Evolutionary conservation across 345 rosid species (phyloP).

Genomic region (Cardiospermum halicacabum): DNA sequence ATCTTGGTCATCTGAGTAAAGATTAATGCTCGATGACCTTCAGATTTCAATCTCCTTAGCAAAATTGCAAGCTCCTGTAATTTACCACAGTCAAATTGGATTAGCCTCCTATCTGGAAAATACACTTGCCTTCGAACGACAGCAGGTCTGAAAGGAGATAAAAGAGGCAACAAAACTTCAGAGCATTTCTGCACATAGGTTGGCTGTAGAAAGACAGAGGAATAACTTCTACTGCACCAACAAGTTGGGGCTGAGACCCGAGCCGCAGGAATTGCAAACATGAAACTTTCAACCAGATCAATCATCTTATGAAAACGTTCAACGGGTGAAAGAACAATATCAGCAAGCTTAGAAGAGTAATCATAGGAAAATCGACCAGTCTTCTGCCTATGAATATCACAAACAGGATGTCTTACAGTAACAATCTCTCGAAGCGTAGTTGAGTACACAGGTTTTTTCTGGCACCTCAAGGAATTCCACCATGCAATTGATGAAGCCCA

Average conservation of each 20-base stretch:
- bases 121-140: slow-evolving; percentile 91
- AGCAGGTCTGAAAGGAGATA: slow-evolving; percentile 90
- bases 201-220: slow-evolving; percentile 60
- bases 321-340: slow-evolving; percentile 78
- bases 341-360: slow-evolving; percentile 76
- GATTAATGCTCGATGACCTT: slow-evolving; percentile 93
- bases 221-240: slow-evolving; percentile 72
- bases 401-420: slow-evolving; percentile 54
- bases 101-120: slow-evolving; percentile 96
- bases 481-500: slow-evolving; percentile 86
- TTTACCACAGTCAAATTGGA: slow-evolving; percentile 99
- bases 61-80: slow-evolving; percentile 91
- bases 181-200: slow-evolving; percentile 56
- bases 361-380: slow-evolving; percentile 39
- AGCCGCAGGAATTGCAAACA: slow-evolving; percentile 96
- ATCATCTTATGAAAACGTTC: slow-evolving; percentile 78
- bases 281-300: slow-evolving; percentile 78
- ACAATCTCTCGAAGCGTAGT: slow-evolving; percentile 54
- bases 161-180: slow-evolving; percentile 65
- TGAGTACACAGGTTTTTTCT: slow-evolving; percentile 76
- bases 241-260: slow-evolving; percentile 70
- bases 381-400: slow-evolving; percentile 52
- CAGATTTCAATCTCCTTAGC: slow-evolving; percentile 84
- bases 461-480: slow-evolving; percentile 99
- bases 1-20: slow-evolving; percentile 99